A percentile compares a stretch with the other conserved stretches of the same genome.
Evolutionary conservation across 2,329 filamentous ascomycete genomes (phyloP).

Genomic region (Mycosphaerella arachidis): DNA sequence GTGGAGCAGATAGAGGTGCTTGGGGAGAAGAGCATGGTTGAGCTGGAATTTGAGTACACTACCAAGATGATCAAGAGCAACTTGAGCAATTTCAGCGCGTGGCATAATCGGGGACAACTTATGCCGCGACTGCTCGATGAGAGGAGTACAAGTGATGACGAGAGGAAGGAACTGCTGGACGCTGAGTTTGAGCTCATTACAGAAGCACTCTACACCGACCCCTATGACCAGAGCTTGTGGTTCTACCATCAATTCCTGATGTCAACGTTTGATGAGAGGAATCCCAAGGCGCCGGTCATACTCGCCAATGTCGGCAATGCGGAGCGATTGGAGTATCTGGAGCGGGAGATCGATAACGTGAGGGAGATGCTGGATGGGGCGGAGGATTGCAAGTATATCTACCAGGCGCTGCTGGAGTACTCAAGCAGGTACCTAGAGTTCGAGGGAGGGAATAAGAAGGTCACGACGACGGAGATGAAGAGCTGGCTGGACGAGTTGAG

Average conservation of each 20-base stretch:
- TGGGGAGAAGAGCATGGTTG: constrained; percentile 52
- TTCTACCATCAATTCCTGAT: constrained; percentile 92
- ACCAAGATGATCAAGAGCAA: constrained; percentile 80
- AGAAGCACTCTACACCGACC: constrained; percentile 77
- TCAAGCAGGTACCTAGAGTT: constrained; percentile 57
- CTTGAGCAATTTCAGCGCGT: constrained; percentile 93
- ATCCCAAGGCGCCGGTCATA: constrained; percentile 48
- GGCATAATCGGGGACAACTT: constrained; percentile 84
- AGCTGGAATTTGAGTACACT: constrained; percentile 83
- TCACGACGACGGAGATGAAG: constrained; percentile 43
- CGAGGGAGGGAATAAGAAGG: constrained; percentile 36
- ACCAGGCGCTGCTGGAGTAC: constrained; percentile 78
- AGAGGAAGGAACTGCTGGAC: constrained; percentile 66
- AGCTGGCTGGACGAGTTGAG: constrained; percentile 60
- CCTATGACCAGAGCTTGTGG: constrained; percentile 93
- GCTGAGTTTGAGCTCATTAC: constrained; percentile 72
- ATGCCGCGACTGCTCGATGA: constrained; percentile 73
- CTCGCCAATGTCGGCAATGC: constrained; percentile 57
- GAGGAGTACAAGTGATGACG: constrained; percentile 57
- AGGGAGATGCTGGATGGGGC: constrained; percentile 61
- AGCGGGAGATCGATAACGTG: constrained; percentile 68
- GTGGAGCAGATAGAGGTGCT: constrained; percentile 68
- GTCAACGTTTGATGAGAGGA: constrained; percentile 55
- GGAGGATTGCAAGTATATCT: constrained; percentile 78
- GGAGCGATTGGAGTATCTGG: constrained; percentile 63